phyloP scores from a whole-genome alignment of 345 rosid species.

The Geranium rotundifolium region DNA sequence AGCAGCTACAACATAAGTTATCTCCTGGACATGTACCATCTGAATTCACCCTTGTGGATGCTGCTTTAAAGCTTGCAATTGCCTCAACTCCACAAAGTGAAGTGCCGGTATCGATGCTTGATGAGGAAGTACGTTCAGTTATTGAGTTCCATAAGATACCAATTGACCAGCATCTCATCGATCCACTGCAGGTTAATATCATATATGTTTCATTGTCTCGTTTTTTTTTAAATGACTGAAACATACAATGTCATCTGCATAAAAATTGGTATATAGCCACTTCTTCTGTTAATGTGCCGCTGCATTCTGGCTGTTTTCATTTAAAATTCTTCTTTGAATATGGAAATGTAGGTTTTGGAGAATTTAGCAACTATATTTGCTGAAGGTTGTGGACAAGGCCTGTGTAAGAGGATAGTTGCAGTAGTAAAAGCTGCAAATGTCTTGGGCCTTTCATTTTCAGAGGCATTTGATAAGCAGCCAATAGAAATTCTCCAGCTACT shows the following conservation, averaged over 20 bases:
- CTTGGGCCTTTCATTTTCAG: constrained; percentile 70
- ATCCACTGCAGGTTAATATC: constrained; percentile 61
- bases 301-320: constrained; percentile 1
- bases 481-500: constrained; percentile 80
- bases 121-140: constrained; percentile 56
- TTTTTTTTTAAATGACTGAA: not conserved
- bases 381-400: constrained; percentile 85
- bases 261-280: no score
- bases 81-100: constrained; percentile 48
- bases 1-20: constrained; percentile 88
- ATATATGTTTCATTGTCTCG: constrained; percentile 9
- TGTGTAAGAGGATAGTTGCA: constrained; percentile 73
- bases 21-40: constrained; percentile 63
- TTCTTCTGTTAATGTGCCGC: not conserved
- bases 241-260: no score
- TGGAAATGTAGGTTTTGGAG: constrained; percentile 56
- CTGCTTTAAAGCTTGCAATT: constrained; percentile 74
- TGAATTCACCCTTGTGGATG: constrained; percentile 62
- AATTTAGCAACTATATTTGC: constrained; percentile 43
- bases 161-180: constrained; percentile 26
- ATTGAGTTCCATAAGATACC: constrained; percentile 35
- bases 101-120: constrained; percentile 35
- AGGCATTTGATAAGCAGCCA: constrained; percentile 88
- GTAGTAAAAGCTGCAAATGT: constrained; percentile 79
- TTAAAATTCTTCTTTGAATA: constrained; percentile 5